Percentiles rank a stretch among this genome's conserved stretches.
Evolutionary conservation across 495 filamentous ascomycete species (phyloP).

Genomic region (Pseudotulostoma volvatum): DNA sequence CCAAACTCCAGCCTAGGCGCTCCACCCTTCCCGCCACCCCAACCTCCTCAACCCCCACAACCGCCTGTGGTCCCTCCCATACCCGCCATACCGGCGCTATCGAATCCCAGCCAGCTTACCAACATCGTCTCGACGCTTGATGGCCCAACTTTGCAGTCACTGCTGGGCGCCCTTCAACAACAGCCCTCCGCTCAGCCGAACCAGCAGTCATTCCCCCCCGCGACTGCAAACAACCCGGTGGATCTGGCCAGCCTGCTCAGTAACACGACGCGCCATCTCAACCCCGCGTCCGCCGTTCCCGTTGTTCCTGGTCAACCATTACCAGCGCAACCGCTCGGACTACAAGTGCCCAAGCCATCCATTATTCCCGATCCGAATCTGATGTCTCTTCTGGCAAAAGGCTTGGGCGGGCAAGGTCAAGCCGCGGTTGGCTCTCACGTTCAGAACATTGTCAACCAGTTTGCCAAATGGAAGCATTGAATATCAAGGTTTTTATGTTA

Average conservation of each 20-base stretch:
- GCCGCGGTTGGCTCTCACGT: conserved; percentile 28
- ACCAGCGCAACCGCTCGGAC: conserved; percentile 18
- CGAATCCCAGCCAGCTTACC: conserved; percentile 26
- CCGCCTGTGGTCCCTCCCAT: too few relatives aligned
- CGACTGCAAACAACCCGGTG: conserved; percentile 22
- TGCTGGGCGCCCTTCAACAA: conserved; percentile 43
- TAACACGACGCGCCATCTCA: conserved; percentile 26
- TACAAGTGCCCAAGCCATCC: conserved; percentile 17
- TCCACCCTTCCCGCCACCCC: conserved; percentile 18
- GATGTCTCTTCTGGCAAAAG: conserved; percentile 30
- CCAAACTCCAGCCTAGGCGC: conserved; percentile 29
- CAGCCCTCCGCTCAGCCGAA: conserved; percentile 25
- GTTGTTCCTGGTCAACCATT: conserved; percentile 20
- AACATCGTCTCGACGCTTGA: conserved; percentile 45
- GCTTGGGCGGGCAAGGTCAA: conserved; percentile 24
- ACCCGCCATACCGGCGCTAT: conserved; percentile 14
- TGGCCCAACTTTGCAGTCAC: conserved; percentile 50
- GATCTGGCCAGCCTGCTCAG: conserved; percentile 46
- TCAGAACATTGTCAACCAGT: conserved; percentile 44
- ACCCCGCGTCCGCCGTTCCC: conserved; percentile 11
- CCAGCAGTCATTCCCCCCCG: conserved; percentile 12
- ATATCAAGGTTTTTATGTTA: too few relatives aligned
- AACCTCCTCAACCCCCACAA: conserved; percentile 17
- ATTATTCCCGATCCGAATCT: conserved; percentile 22
- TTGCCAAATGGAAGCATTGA: conserved; percentile 45